phyloP scores from a whole-genome alignment of 257 asterid genomes.

The Solanum dulcamara region DNA sequence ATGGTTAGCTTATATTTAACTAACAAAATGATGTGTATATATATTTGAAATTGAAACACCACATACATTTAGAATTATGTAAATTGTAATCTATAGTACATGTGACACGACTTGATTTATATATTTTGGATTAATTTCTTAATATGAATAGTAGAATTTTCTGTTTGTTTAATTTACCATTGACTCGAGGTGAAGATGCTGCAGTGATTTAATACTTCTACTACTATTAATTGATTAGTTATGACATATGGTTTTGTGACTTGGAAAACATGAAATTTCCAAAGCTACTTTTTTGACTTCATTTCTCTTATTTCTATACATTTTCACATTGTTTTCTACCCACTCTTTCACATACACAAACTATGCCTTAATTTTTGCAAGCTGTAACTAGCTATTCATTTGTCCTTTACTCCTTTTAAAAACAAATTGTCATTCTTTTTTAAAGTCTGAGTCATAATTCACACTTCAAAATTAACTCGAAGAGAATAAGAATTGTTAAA shows the following conservation, averaged over 20 bases:
- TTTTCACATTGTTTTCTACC: neutral
- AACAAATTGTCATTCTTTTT: neutral
- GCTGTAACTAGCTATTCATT: neutral
- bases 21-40: no score
- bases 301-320: neutral
- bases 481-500: neutral
- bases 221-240: neutral
- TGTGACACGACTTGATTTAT: neutral
- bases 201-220: neutral
- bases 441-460: neutral
- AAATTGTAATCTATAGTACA: neutral
- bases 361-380: neutral
- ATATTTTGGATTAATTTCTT: neutral
- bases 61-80: neutral
- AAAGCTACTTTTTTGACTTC: conserved; percentile 1
- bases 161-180: neutral
- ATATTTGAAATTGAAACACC: no score
- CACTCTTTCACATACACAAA: neutral
- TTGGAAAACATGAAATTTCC: neutral
- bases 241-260: neutral
- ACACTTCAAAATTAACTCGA: neutral
- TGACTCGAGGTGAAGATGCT: conserved; percentile 1
- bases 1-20: no score
- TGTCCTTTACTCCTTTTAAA: neutral
- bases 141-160: neutral